phyloP scores from a whole-genome alignment of 2,329 filamentous ascomycete genomes.

The Venturia oleaginea region DNA sequence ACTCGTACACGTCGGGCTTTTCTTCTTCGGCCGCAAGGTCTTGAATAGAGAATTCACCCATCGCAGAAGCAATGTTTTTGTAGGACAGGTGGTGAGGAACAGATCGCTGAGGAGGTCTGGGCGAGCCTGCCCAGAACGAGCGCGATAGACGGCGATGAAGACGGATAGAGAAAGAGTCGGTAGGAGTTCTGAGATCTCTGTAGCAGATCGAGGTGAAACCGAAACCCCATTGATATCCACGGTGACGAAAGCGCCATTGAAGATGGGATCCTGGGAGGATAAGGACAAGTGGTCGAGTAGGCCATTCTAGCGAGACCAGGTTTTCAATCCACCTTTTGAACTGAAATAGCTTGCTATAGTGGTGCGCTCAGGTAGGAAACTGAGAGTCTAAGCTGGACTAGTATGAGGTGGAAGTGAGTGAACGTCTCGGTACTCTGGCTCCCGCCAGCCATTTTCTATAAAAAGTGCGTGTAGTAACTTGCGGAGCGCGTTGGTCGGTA shows the following conservation, averaged over 20 bases:
- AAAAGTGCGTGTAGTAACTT: not conserved
- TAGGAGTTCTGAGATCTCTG: not conserved
- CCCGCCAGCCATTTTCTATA: not conserved
- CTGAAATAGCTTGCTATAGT: not conserved
- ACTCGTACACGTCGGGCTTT: too few relatives aligned
- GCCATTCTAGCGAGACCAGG: not conserved
- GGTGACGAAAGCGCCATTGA: not conserved
- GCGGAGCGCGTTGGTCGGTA: too few relatives aligned
- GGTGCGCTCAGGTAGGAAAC: not conserved
- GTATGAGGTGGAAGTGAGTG: not conserved
- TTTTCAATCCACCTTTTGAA: not conserved
- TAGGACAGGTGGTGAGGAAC: not conserved
- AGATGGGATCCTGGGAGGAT: not conserved
- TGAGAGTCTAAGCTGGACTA: not conserved
- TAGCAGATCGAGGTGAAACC: not conserved
- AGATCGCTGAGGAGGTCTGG: not conserved
- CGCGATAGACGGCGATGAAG: not conserved
- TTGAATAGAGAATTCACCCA: not conserved
- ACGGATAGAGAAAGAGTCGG: not conserved
- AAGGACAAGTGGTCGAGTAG: not conserved
- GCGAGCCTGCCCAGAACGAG: conserved; percentile 12
- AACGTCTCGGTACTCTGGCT: not conserved
- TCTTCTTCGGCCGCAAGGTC: not conserved
- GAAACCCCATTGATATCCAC: not conserved
- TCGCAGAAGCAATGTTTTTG: not conserved